Conservation (phyloP, 139 green algal species). For the Tetradesmus lagerheimii region DNA sequence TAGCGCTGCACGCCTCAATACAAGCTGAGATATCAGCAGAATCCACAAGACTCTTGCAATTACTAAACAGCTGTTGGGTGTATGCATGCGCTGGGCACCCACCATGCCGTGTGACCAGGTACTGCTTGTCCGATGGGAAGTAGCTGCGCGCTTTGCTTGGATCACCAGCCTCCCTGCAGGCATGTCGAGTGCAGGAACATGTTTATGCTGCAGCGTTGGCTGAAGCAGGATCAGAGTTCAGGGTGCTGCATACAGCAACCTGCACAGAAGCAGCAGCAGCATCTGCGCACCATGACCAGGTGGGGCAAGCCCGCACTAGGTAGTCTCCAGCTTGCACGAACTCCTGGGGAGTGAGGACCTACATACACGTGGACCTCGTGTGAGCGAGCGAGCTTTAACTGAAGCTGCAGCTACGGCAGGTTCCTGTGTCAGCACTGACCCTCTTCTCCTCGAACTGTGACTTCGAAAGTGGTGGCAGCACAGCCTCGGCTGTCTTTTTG, state of each 20-base stretch:
- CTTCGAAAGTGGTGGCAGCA: conserved; percentile 57
- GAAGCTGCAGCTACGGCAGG: no score
- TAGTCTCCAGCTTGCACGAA: conserved; percentile 89
- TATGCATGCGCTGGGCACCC: conserved; percentile 17
- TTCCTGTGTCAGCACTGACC: conserved; percentile 31
- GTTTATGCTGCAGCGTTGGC: neutral
- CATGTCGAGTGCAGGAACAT: neutral
- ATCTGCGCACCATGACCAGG: conserved; percentile 83
- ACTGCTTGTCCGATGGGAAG: conserved; percentile 90
- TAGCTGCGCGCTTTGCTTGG: conserved; percentile 70
- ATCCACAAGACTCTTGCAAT: neutral
- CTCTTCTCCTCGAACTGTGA: conserved; percentile 70
- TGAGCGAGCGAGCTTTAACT: no score
- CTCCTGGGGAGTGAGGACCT: conserved; percentile 92
- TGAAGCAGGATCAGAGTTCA: neutral
- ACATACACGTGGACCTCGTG: neutral
- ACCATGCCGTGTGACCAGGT: conserved; percentile 89
- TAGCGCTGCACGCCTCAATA: no score
- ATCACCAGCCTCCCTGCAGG: conserved; percentile 83
- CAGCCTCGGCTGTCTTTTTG: conserved; percentile 59
- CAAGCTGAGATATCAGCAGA: no score
- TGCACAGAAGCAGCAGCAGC: neutral
- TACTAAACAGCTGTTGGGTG: neutral
- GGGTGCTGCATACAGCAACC: neutral
- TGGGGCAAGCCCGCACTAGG: conserved; percentile 86